Evolutionary conservation across 208 protist genomes (phyloP), one percentile per base, ranked within the genome.

Genomic region (Entamoeba invadens): DNA sequence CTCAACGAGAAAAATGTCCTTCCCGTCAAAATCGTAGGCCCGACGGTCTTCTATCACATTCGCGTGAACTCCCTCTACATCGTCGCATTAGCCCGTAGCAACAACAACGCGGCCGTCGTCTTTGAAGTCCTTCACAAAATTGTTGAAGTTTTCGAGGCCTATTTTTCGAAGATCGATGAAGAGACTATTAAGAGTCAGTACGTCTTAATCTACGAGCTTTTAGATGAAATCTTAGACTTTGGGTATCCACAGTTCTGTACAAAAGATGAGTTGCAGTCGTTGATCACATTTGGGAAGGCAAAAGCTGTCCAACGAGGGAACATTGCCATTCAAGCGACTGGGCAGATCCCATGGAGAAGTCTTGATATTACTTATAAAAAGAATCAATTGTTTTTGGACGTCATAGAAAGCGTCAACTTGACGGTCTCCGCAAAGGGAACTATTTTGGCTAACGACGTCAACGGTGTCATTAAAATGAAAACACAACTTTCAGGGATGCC

Each of bases 211-310:
- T 98, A 98, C 95, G 97, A 98, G 94, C 96, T 98, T 2, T 95
- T 98, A 31, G 98, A 98, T 94, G 98, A 98, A 95, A 98, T 98
- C 95, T 98, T 98, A 97, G 98, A 98, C 94, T 98, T 98, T 95
- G 98, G 98, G n/a, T 98, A 98, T 94, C 97, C 96, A 57, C 97
- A 98, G 94, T 94, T 94, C 42, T 97, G 97, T 44, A 97, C 97
- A 45, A 91, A 96, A 93, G 97, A 97, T 45, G 95, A 97, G 45
- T 93, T 98, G 18, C 93, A 97, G 94, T 95, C 97, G 94, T 95
- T 94, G 46, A 91, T 96, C 8, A 77, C 46, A 45, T 25, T 14
- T 31, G 45, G 5, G 31, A 93, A 45, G 31, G 10, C 91, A 35
- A 92, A 68, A 16, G 50, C 46, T n/a, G 16, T 57, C 45, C 21